Evolutionary conservation across 768 basidiomycete genomes (phyloP).

Genomic region (Rhodotorula babjevae): DNA sequence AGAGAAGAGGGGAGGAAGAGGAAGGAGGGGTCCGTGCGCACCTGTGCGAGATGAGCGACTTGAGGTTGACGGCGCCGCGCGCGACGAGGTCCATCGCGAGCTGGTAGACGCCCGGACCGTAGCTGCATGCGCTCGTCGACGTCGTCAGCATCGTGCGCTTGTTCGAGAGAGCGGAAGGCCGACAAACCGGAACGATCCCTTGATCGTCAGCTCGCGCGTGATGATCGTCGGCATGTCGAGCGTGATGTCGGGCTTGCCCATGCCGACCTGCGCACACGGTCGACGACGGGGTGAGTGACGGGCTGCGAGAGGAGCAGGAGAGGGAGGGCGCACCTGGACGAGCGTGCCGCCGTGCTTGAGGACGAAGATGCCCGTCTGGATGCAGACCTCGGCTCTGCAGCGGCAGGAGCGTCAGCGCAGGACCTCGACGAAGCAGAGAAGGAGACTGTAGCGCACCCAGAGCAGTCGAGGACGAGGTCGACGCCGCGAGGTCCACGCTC

Average conservation of each 20-base stretch:
- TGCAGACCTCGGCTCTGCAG: slow-evolving; percentile 68
- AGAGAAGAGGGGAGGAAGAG: background rate
- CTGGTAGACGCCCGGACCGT: slow-evolving; percentile 69
- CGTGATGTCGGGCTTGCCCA: slow-evolving; percentile 70
- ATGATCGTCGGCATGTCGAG: slow-evolving; percentile 62
- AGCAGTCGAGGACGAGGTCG: slow-evolving; percentile 85
- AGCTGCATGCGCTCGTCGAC: slow-evolving; percentile 25
- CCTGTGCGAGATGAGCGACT: slow-evolving; percentile 81
- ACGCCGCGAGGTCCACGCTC: slow-evolving; percentile 67
- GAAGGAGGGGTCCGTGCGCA: background rate
- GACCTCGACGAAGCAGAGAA: slow-evolving; percentile 77
- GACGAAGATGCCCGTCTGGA: slow-evolving; percentile 75
- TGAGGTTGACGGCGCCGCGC: slow-evolving; percentile 75
- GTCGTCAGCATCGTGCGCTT: background rate
- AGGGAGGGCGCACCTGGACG: slow-evolving; percentile 29
- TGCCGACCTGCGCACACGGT: slow-evolving; percentile 61
- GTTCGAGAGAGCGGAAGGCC: background rate
- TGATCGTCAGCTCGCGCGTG: slow-evolving; percentile 64
- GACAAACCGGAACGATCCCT: slow-evolving; percentile 89
- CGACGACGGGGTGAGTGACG: background rate
- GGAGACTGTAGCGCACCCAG: slow-evolving; percentile 58
- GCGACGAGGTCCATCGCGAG: slow-evolving; percentile 78
- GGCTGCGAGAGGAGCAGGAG: background rate
- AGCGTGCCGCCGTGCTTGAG: slow-evolving; percentile 65
- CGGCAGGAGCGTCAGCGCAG: background rate